Base-by-base conservation (phyloP, 2,329 filamentous ascomycete genomes). In the Huntiella decipiens region DNA sequence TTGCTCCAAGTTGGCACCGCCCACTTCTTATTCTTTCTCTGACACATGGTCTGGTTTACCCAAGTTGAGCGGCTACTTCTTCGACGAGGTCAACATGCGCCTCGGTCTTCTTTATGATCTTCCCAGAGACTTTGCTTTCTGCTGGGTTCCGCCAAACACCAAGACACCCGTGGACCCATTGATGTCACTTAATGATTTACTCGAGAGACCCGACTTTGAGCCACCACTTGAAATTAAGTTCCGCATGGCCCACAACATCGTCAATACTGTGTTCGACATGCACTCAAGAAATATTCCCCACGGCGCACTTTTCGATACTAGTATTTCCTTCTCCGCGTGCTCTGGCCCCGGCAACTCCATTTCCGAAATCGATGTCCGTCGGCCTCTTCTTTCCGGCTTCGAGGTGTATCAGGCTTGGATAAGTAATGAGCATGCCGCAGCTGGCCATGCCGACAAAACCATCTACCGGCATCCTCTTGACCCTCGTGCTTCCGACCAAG, bases 71-170 rank as follows among this genome's bases (percentile, higher is more conserved):
- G 76, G 73, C 2, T 87, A 84, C 55, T 85, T 84, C 54, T 81
- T 87, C 56, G 82, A 87, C 54, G 67, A 79, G 45, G 70, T 74
- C 13, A 66, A 73, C 45, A 77, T 82, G 1, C 70, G 82, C 7
- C 73, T 85, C 45, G 82, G 82, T 4, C 65, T 88, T 8, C 70
- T 88, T 8, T 88, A 84, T 54, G 77, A 81, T 43, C 73, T 87
- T 28, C 82, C 82, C 1, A 67, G 71, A 1, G 66, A 70, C 6
- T 79, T 82, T 60, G 35, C 22, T 13, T 16, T 45, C 3, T 8
- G 44, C 6, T 16, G 28, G 7, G 19, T 44, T 7, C 44, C 47
- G 13, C 17, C 32, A 5, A 36, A 47, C 32, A 44, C 44, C n/a
- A 33, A 45, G 4, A 70, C 73, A 51, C 64, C 74, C 7, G 65